Conservation (phyloP, 768 basidiomycete species). For the Crassisporium funariophilum region DNA sequence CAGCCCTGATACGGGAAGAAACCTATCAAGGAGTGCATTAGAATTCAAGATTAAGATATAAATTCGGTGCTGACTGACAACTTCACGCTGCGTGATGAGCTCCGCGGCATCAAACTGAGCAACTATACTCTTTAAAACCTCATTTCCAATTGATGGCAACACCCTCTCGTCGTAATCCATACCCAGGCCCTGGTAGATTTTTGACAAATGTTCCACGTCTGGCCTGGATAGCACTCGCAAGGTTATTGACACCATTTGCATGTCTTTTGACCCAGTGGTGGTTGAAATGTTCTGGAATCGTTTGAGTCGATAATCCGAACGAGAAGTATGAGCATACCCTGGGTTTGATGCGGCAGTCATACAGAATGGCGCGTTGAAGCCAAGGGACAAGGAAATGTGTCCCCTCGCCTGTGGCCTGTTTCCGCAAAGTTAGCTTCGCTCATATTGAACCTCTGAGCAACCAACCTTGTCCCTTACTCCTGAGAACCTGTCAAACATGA, state of each 20-base stretch:
- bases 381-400: conserved; percentile 96
- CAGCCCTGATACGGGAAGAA: conserved; percentile 88
- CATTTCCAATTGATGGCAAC: conserved; percentile 95
- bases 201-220: conserved; percentile 82
- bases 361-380: conserved; percentile 94
- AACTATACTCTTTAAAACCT: conserved; percentile 96
- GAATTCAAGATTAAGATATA: not conserved
- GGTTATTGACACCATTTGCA: conserved; percentile 98
- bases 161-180: conserved; percentile 98
- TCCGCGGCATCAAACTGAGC: conserved; percentile 98
- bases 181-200: conserved; percentile 94
- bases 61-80: conserved; percentile 54
- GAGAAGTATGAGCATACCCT: conserved; percentile 52
- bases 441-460: not conserved
- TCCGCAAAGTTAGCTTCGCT: conserved; percentile 4
- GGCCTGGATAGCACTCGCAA: conserved; percentile 94
- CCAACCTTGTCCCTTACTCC: conserved; percentile 82
- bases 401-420: conserved; percentile 85
- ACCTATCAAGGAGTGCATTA: conserved; percentile 47
- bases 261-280: conserved; percentile 95
- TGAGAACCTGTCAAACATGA: conserved; percentile 97
- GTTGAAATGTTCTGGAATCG: conserved; percentile 88
- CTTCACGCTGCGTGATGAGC: conserved; percentile 96
- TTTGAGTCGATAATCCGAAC: conserved; percentile 8
- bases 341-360: conserved; percentile 97